A percentile compares a stretch with the other conserved stretches of the same genome.
Evolutionary conservation across 2,329 filamentous ascomycete species (phyloP).

Genomic region (Fusarium musae): DNA sequence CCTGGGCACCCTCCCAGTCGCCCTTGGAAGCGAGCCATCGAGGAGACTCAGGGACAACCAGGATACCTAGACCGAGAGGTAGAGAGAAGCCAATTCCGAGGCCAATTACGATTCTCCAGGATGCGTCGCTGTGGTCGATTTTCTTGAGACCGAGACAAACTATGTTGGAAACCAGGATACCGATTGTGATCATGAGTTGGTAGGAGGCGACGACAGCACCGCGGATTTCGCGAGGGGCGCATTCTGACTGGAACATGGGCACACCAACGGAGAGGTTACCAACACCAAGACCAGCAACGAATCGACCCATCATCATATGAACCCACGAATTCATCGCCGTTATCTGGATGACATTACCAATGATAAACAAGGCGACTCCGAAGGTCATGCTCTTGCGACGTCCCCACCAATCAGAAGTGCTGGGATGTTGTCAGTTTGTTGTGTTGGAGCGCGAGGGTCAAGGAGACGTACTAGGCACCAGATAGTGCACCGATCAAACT

Average conservation of each 20-base stretch:
- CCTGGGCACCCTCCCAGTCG: constrained; percentile 60
- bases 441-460: neutral
- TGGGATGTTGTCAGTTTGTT: constrained; percentile 29
- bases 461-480: constrained; percentile 56
- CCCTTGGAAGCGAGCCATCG: constrained; percentile 63
- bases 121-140: constrained; percentile 54
- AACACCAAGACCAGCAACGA: constrained; percentile 74
- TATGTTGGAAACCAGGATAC: constrained; percentile 68
- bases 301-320: constrained; percentile 73
- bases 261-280: constrained; percentile 74
- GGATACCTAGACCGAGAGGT: constrained; percentile 63
- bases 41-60: constrained; percentile 66
- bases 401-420: constrained; percentile 67
- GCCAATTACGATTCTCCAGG: constrained; percentile 73
- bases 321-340: constrained; percentile 68
- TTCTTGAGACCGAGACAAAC: constrained; percentile 64
- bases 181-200: constrained; percentile 78
- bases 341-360: constrained; percentile 75
- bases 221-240: constrained; percentile 69
- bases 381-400: constrained; percentile 65
- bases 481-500: constrained; percentile 64
- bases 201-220: constrained; percentile 75
- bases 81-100: constrained; percentile 64
- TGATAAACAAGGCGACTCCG: constrained; percentile 66
- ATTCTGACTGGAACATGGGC: constrained; percentile 75